phyloP scores from a whole-genome alignment of 371 early-diverging fungal species.

The Saksenaea vasiformis region DNA sequence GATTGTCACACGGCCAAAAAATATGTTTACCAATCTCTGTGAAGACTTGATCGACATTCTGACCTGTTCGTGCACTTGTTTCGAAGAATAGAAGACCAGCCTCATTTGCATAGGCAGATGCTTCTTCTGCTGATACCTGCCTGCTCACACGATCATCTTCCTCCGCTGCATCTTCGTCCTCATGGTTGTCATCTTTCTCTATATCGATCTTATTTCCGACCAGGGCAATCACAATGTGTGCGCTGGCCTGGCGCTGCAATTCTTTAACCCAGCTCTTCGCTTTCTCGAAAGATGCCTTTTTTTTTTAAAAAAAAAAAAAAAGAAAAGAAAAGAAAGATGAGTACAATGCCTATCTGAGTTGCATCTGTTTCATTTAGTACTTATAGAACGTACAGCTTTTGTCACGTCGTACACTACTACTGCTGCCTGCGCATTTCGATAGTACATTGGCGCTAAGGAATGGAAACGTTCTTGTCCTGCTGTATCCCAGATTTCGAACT shows the following conservation, averaged over 20 bases:
- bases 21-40: slow-evolving; percentile 37
- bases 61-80: slow-evolving; percentile 87
- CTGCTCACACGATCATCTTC: slow-evolving; percentile 45
- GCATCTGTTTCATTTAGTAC: slow-evolving; percentile 21
- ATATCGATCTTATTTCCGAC: slow-evolving; percentile 96
- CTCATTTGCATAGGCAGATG: slow-evolving; percentile 81
- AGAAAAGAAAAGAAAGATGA: background rate
- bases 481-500: slow-evolving; percentile 95
- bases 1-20: slow-evolving; percentile 7
- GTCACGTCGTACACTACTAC: slow-evolving; percentile 96
- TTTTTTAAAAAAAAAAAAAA: slow-evolving; percentile 5
- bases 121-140: slow-evolving; percentile 73
- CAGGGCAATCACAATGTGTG: slow-evolving; percentile 94
- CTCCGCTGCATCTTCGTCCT: slow-evolving; percentile 32
- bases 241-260: slow-evolving; percentile 93
- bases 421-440: slow-evolving; percentile 96
- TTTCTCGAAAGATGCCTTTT: slow-evolving; percentile 87
- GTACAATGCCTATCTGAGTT: background rate
- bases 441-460: slow-evolving; percentile 99
- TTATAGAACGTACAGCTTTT: slow-evolving; percentile 60
- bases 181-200: slow-evolving; percentile 42
- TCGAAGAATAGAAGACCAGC: slow-evolving; percentile 83
- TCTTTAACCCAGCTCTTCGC: slow-evolving; percentile 99
- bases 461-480: slow-evolving; percentile 91
- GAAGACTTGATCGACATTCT: slow-evolving; percentile 81